These are phyloP conservation scores for Taiozyma sp. DNA, from an alignment of 1,139 yeast species.

Conservation along the genomic window DNA sequence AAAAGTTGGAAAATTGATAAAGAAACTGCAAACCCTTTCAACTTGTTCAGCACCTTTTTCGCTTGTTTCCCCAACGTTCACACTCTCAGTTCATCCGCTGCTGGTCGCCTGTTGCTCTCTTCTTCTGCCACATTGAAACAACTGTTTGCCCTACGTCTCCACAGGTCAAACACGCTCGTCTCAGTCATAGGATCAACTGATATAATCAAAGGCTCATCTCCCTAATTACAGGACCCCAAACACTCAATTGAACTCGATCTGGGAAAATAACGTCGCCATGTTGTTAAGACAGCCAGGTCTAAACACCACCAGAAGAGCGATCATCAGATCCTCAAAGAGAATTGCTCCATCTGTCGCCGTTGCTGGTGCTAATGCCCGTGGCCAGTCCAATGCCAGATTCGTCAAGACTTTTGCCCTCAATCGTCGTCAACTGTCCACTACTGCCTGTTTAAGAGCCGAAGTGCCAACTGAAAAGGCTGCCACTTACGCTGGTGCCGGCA, in stretches of 20 bases:
- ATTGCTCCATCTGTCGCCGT: constrained; percentile 9
- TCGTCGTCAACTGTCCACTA: constrained; percentile 16
- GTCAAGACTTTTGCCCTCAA: constrained; percentile 1
- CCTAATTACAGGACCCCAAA: background rate
- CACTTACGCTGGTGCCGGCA: constrained; percentile 52
- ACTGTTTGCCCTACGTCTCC: background rate
- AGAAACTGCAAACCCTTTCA: background rate
- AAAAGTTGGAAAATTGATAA: background rate
- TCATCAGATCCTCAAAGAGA: constrained; percentile 15
- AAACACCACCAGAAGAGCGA: constrained; percentile 20
- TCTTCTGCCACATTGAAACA: background rate
- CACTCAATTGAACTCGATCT: background rate
- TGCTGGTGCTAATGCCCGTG: constrained; percentile 13
- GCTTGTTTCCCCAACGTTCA: background rate
- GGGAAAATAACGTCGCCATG: constrained; percentile 7
- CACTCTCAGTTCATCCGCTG: background rate
- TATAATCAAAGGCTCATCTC: background rate
- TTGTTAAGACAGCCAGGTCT: constrained; percentile 23
- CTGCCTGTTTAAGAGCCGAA: constrained; percentile 16
- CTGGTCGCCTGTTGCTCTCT: background rate
- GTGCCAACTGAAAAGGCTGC: constrained; percentile 25
- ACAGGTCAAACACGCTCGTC: background rate
- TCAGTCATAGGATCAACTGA: background rate
- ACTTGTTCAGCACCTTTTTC: too few relatives aligned
- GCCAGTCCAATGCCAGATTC: constrained; percentile 9